Percentiles rank a stretch among this genome's conserved stretches.
These are phyloP conservation scores for Adenanthera pavonina DNA, from an alignment of 306 rosid species.

Conservation along the genomic window DNA sequence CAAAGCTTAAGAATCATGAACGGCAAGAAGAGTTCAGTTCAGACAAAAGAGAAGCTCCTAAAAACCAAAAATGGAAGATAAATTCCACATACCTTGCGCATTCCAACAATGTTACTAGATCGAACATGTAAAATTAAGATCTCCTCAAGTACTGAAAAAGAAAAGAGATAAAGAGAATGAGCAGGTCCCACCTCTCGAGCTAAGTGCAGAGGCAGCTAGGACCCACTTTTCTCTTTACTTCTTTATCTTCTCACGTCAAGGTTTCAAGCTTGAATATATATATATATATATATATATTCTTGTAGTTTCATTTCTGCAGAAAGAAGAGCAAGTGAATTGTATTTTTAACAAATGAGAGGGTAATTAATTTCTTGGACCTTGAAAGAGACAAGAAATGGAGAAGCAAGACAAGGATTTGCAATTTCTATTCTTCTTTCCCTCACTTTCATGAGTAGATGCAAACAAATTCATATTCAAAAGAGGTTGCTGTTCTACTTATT, in stretches of 20 bases:
- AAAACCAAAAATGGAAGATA: constrained; percentile 42
- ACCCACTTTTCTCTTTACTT: no score
- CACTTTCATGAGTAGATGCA: constrained; percentile 34
- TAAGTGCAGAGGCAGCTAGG: no score
- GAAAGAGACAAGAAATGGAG: background rate
- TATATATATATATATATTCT: constrained; percentile 18
- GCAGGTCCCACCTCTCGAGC: no score
- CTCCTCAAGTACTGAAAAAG: no score
- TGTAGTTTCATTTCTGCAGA: background rate
- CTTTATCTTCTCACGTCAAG: no score
- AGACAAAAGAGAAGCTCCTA: constrained; percentile 48
- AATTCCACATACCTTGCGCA: constrained; percentile 11
- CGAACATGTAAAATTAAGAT: no score
- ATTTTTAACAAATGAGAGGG: background rate
- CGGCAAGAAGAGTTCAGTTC: constrained; percentile 57
- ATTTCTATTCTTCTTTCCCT: constrained; percentile 12
- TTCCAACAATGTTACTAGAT: background rate
- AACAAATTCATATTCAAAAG: constrained; percentile 15
- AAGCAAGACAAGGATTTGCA: constrained; percentile 5
- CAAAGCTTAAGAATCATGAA: constrained; percentile 89
- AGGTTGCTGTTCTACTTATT: constrained; percentile 13
- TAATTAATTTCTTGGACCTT: background rate
- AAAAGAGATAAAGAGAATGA: no score
- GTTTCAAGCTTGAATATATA: background rate
- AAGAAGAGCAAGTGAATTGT: constrained; percentile 29